Conservation (phyloP, 1,284 basidiomycete species). For the Ceratobasidium sp. region DNA sequence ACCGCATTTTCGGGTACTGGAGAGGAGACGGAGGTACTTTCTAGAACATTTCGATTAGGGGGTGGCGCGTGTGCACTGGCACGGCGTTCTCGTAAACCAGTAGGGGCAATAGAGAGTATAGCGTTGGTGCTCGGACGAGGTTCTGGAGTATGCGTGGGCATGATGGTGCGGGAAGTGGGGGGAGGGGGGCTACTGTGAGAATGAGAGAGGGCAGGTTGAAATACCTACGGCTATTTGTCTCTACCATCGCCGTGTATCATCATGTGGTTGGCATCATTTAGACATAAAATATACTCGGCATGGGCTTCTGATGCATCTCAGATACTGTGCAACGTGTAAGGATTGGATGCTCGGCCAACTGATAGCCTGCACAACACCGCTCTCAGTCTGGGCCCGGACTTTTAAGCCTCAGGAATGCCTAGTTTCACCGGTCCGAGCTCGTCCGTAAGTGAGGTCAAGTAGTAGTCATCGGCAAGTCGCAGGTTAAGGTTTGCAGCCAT, state of each 20-base stretch:
- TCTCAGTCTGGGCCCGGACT: constrained; percentile 1
- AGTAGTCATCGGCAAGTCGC: constrained; percentile 23
- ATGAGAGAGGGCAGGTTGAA: not conserved
- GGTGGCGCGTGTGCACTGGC: constrained; percentile 32
- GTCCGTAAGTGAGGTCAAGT: constrained; percentile 30
- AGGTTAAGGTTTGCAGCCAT: no score
- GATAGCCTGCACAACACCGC: not conserved
- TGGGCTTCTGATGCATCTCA: constrained; percentile 11
- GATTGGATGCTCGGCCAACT: constrained; percentile 7
- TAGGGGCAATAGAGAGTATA: constrained; percentile 17
- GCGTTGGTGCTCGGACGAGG: constrained; percentile 8
- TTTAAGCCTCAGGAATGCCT: not conserved
- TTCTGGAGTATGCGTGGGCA: not conserved
- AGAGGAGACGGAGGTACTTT: constrained; percentile 13
- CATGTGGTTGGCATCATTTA: not conserved
- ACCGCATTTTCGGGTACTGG: constrained; percentile 22
- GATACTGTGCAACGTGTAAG: not conserved
- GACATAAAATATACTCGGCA: not conserved
- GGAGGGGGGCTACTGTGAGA: not conserved
- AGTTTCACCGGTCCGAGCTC: constrained; percentile 30
- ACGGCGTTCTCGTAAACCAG: constrained; percentile 34
- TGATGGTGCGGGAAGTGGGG: not conserved
- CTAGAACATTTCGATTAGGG: not conserved
- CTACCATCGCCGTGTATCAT: constrained; percentile 10
- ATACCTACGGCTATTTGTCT: not conserved